Evolutionary conservation across 805 yeast species (phyloP), one percentile per base, ranked within the genome.

Genomic region (Metschnikowia rubicola): DNA sequence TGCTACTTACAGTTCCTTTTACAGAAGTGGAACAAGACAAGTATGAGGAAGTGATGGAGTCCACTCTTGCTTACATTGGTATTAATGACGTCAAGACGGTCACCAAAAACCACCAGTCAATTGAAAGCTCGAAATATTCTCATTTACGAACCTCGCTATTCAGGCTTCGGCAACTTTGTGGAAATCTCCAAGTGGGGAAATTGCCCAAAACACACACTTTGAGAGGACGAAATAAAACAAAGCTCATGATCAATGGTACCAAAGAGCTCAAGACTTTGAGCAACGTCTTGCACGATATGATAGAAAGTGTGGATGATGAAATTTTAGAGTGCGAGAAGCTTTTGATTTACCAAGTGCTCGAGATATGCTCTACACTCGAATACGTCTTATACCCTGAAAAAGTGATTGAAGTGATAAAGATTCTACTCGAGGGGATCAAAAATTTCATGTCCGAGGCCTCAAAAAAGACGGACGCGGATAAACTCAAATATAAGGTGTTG

Each of bases 11-110:
- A 1, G 73, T 88, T 15, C 88, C 90, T 2, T 86, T 94, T 62
- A 82, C 86, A 3, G 82, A 88, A 0, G 79, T 94, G 17, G 99
- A 94, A 61, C 86, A 86, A 59, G 89, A 88, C 59, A 84, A 88
- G 57, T 94, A 94, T 61, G 77, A 82, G 43, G 81, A 81, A 53
- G 55, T 80, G 17, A 80, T 80, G 59, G 73, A 76, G 15, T 76
- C 78, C n/a, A 88, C 89, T 58, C 68, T 81, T 43, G 58, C 65
- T 12, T 77, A 70, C 30, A 86, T 80, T 30, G 82, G 83, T 4
- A 68, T 83, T 32, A 74, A 74, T 57, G 79, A 77, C 8, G 64
- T 69, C 30, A 82, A 82, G 12, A 70, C 70, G 35, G 84, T 85
- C 0, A 61, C 71, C 1, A 58, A 67, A 4, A 73, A 72, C 10